Evolutionary conservation across 441 rosid species (phyloP).

Genomic region (Dalechampia spathulata): DNA sequence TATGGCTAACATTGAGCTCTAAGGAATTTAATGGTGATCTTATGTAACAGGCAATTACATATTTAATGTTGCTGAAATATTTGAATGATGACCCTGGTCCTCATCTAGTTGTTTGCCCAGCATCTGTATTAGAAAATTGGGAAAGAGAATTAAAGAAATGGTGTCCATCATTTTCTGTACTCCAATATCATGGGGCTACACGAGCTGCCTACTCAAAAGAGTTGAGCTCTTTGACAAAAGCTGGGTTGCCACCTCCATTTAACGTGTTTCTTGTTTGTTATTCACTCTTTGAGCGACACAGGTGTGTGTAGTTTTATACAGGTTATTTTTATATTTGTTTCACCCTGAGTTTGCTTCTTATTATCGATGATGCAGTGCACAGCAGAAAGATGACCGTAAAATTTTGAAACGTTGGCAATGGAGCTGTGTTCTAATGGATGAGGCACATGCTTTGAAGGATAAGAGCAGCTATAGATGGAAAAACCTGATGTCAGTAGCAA

Average conservation of each 20-base stretch:
- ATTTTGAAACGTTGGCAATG: slow-evolving; percentile 79
- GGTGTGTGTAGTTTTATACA: slow-evolving; percentile 38
- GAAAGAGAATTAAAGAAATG: slow-evolving; percentile 94
- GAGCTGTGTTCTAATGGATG: slow-evolving; percentile 99
- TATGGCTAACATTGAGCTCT: slow-evolving; percentile 9
- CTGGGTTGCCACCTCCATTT: slow-evolving; percentile 82
- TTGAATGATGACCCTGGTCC: slow-evolving; percentile 87
- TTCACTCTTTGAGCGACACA: slow-evolving; percentile 92
- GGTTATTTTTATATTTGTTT: slow-evolving; percentile 10
- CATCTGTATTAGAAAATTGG: slow-evolving; percentile 97
- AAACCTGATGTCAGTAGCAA: slow-evolving; percentile 84
- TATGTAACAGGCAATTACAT: slow-evolving; percentile 65
- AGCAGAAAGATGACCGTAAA: slow-evolving; percentile 96
- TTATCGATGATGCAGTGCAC: slow-evolving; percentile 47
- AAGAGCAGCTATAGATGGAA: slow-evolving; percentile 96
- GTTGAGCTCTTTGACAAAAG: slow-evolving; percentile 63
- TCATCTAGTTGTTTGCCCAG: slow-evolving; percentile 93
- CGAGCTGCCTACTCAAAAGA: slow-evolving; percentile 80
- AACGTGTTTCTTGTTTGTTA: slow-evolving; percentile 94
- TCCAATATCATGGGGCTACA: slow-evolving; percentile 77
- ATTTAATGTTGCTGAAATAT: slow-evolving; percentile 69
- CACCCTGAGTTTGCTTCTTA: slow-evolving; percentile 12
- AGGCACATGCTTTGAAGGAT: slow-evolving; percentile 97
- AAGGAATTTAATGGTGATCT: slow-evolving; percentile 21
- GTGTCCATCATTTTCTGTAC: slow-evolving; percentile 94